These are phyloP conservation scores for Apiospora malaysiana DNA, from an alignment of 2,329 filamentous ascomycete genomes.

Conservation along the genomic window DNA sequence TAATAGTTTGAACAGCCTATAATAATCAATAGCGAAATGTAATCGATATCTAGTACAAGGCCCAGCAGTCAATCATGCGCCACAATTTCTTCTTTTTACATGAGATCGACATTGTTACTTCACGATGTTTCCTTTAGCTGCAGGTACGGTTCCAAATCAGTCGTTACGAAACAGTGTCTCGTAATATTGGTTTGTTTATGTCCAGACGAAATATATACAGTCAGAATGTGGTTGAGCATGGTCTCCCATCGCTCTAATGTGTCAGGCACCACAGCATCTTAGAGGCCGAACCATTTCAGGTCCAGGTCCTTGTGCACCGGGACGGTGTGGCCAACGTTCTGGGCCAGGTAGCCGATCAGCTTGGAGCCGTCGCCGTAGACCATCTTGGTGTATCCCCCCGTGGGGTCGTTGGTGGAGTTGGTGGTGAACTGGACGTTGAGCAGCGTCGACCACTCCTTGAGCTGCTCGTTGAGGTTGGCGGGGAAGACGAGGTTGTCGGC, in stretches of 20 bases:
- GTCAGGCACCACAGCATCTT: neutral
- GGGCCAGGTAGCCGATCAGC: slow-evolving; percentile 24
- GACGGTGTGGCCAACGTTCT: slow-evolving; percentile 24
- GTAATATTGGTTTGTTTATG: neutral
- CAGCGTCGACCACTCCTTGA: slow-evolving; percentile 48
- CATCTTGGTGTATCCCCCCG: slow-evolving; percentile 22
- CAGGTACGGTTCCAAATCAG: neutral
- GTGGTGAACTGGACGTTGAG: slow-evolving; percentile 35
- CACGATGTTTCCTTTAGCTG: no score
- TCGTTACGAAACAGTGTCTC: neutral
- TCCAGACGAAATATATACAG: neutral
- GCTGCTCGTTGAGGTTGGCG: slow-evolving; percentile 45
- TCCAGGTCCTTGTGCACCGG: slow-evolving; percentile 23
- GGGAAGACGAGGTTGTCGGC: slow-evolving; percentile 45
- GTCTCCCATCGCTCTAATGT: no score
- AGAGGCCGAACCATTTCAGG: slow-evolving; percentile 21
- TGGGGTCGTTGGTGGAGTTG: slow-evolving; percentile 21
- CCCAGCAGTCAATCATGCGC: no score
- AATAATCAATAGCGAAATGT: no score
- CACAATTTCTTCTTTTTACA: no score
- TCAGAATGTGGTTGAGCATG: neutral
- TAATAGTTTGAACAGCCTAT: no score
- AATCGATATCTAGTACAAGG: no score
- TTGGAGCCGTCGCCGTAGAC: slow-evolving; percentile 25
- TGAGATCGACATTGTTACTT: no score